Conservation (phyloP, 331 rosid genomes). For the Quercus tomentella region DNA sequence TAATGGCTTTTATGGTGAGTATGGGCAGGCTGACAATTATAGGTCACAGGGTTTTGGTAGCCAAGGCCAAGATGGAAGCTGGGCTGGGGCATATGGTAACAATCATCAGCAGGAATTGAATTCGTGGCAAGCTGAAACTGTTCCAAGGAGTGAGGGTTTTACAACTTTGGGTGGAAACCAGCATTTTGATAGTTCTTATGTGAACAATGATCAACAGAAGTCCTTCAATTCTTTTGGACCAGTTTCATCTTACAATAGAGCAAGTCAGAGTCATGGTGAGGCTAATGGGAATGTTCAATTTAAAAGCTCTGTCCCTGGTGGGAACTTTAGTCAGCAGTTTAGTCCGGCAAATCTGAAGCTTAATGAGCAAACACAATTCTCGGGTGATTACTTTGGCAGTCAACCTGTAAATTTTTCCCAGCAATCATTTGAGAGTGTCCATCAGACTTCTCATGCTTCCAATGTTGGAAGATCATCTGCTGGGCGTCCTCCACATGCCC, state of each 20-base stretch:
- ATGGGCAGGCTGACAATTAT: constrained; percentile 33
- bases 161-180: constrained; percentile 40
- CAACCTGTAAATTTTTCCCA: constrained; percentile 40
- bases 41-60: constrained; percentile 31
- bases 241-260: constrained; percentile 39
- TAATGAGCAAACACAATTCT: constrained; percentile 36
- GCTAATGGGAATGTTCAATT: constrained; percentile 47
- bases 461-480: constrained; percentile 68
- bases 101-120: constrained; percentile 45
- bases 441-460: constrained; percentile 57
- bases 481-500: constrained; percentile 91
- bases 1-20: constrained; percentile 31
- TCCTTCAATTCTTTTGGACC: constrained; percentile 48
- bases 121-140: constrained; percentile 36
- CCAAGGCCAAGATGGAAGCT: constrained; percentile 45
- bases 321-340: constrained; percentile 42
- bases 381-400: constrained; percentile 47
- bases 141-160: constrained; percentile 23
- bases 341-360: constrained; percentile 37
- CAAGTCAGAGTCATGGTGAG: constrained; percentile 38
- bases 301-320: constrained; percentile 36
- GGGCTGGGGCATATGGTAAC: constrained; percentile 33
- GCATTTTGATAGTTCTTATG: constrained; percentile 40
- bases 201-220: constrained; percentile 43
- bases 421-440: constrained; percentile 51